Percentiles rank a stretch among this genome's conserved stretches.
phyloP scores from a whole-genome alignment of 495 filamentous ascomycete species.

The Penicillium coffeae region DNA sequence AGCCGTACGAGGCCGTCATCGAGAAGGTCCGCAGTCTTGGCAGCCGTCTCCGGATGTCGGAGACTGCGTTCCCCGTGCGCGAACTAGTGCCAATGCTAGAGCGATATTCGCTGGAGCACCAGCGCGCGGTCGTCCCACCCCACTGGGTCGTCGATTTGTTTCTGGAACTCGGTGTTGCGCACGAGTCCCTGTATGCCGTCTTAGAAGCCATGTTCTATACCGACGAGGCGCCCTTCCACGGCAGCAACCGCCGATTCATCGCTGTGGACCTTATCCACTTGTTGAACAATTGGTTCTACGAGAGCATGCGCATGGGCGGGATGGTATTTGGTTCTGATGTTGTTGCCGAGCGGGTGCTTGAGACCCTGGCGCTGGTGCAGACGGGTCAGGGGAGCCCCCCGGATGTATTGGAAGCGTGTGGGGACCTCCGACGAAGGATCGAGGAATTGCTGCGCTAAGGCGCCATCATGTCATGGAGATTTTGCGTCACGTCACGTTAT shows the following conservation, averaged over 20 bases:
- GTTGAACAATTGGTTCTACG: constrained; percentile 57
- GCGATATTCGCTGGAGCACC: constrained; percentile 68
- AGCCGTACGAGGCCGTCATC: constrained; percentile 76
- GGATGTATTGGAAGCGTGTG: constrained; percentile 15
- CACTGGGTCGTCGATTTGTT: constrained; percentile 84
- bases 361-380: constrained; percentile 47
- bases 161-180: constrained; percentile 67
- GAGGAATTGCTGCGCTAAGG: constrained; percentile 38
- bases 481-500: not conserved
- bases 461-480: not conserved
- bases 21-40: constrained; percentile 73
- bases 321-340: constrained; percentile 51
- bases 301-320: constrained; percentile 52
- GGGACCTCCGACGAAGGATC: constrained; percentile 43
- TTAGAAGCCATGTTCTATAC: constrained; percentile 81
- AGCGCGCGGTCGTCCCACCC: constrained; percentile 60
- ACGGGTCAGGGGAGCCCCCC: constrained; percentile 15
- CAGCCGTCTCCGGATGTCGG: constrained; percentile 69
- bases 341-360: constrained; percentile 42
- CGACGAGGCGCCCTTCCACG: constrained; percentile 79
- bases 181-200: constrained; percentile 68
- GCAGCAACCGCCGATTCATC: constrained; percentile 54
- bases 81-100: constrained; percentile 69
- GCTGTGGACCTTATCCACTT: constrained; percentile 62
- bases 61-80: constrained; percentile 71